phyloP scores from a whole-genome alignment of 1,284 basidiomycete genomes.

The Inonotus hispidus region DNA sequence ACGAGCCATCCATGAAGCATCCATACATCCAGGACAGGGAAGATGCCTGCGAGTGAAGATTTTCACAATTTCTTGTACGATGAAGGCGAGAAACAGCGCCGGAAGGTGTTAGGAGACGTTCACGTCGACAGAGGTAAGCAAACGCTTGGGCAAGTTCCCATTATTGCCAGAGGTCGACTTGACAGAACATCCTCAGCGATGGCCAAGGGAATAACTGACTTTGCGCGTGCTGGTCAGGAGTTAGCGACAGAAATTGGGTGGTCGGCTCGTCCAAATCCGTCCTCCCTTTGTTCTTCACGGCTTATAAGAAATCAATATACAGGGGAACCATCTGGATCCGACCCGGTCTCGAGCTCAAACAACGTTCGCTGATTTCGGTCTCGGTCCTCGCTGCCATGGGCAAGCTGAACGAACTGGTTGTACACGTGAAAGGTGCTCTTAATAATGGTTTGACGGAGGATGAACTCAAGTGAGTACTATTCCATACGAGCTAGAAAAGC shows the following conservation, averaged over 20 bases:
- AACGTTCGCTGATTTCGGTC: conserved; percentile 15
- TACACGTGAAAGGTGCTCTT: conserved; percentile 18
- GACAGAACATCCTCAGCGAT: background rate
- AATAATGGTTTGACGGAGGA: conserved; percentile 17
- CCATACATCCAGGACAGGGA: background rate
- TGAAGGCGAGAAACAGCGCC: conserved; percentile 15
- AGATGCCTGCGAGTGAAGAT: conserved; percentile 12
- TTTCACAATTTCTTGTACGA: conserved; percentile 15
- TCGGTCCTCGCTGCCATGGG: conserved; percentile 14
- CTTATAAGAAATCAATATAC: background rate
- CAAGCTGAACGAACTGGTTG: conserved; percentile 12
- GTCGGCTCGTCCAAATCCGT: background rate
- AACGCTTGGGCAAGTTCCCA: no score
- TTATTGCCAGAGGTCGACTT: no score
- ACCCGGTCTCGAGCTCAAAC: conserved; percentile 13
- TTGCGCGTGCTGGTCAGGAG: conserved; percentile 17
- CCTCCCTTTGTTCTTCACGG: background rate
- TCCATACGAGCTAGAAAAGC: background rate
- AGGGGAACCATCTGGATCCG: conserved; percentile 19
- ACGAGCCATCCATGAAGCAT: background rate
- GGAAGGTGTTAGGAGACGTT: conserved; percentile 18
- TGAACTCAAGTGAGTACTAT: conserved; percentile 12
- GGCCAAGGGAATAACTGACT: conserved; percentile 11
- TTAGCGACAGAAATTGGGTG: conserved; percentile 14
- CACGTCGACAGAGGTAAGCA: conserved; percentile 15